Conservation (phyloP, 495 filamentous ascomycete genomes). For the Glonium stellatum region DNA sequence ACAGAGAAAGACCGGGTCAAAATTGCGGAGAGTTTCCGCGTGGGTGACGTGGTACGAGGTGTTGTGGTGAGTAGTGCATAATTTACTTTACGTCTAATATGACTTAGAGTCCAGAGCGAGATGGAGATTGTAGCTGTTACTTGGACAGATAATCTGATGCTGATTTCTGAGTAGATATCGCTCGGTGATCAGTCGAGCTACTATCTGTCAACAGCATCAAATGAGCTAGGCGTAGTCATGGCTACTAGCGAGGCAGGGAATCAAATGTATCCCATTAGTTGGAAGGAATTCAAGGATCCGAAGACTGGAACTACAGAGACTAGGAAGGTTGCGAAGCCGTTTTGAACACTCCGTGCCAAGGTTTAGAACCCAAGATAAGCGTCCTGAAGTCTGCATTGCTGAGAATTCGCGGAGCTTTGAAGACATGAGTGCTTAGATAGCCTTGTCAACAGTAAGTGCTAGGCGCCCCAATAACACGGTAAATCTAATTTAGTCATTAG, state of each 20-base stretch:
- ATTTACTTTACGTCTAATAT: too few species aligned
- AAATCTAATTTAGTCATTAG: too few species aligned
- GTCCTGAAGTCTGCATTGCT: too few species aligned
- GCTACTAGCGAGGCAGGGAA: slow-evolving; percentile 83
- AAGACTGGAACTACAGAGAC: slow-evolving; percentile 68
- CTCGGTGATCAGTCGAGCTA: slow-evolving; percentile 90
- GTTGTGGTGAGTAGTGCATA: slow-evolving; percentile 56
- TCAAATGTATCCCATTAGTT: slow-evolving; percentile 83
- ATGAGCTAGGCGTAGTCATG: slow-evolving; percentile 91
- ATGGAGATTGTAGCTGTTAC: too few species aligned
- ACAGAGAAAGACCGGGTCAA: slow-evolving; percentile 94
- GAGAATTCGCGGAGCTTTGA: too few species aligned
- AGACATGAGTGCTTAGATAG: too few species aligned
- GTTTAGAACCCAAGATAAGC: too few species aligned
- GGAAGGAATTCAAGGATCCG: slow-evolving; percentile 87
- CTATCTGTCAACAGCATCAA: slow-evolving; percentile 80
- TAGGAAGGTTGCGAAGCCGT: slow-evolving; percentile 90
- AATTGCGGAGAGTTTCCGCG: slow-evolving; percentile 83
- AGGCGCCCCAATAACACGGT: too few species aligned
- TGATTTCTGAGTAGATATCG: too few species aligned
- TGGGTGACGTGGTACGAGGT: slow-evolving; percentile 87
- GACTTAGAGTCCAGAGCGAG: too few species aligned
- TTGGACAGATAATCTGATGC: too few species aligned
- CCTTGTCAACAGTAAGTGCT: too few species aligned
- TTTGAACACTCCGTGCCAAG: slow-evolving; percentile 44